These are phyloP conservation scores for Pelagophyceae sp. DNA, from an alignment of 352 stramenopile genomes.

Conservation along the genomic window DNA sequence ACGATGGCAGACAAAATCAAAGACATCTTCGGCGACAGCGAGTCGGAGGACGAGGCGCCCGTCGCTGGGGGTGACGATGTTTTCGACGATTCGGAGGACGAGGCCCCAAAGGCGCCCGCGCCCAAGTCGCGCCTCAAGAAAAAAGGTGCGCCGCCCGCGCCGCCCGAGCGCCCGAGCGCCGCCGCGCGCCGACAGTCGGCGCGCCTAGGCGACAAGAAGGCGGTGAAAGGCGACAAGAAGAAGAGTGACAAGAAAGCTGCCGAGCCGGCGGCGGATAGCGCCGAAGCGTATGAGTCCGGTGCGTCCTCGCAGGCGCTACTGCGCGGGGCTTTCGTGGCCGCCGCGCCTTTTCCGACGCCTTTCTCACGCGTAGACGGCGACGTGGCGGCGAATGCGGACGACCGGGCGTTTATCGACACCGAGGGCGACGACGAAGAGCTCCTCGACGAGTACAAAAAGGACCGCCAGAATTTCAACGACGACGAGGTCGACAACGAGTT, in stretches of 20 bases:
- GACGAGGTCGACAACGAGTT: background rate
- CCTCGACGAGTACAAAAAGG: background rate
- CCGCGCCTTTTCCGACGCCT: background rate
- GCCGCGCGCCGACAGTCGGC: no score
- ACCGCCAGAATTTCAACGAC: background rate
- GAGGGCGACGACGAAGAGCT: conserved; percentile 4
- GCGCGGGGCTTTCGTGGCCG: background rate
- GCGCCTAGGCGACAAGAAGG: no score
- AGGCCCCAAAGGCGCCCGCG: background rate
- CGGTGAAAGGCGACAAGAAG: no score
- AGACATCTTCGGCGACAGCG: conserved; percentile 17
- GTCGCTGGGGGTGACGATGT: background rate
- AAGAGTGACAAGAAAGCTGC: no score
- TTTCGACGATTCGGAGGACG: background rate
- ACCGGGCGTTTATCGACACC: conserved; percentile 1
- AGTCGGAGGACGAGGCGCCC: conserved; percentile 2
- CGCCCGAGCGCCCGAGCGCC: background rate
- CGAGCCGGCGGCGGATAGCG: background rate
- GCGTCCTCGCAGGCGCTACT: background rate
- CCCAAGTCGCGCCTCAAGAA: background rate
- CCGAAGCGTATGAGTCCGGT: conserved; percentile 1
- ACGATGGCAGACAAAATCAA: conserved; percentile 8
- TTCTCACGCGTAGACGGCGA: background rate
- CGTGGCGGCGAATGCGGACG: background rate
- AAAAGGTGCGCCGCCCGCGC: background rate